These are phyloP conservation scores for Leccinellum albellum DNA, from an alignment of 768 basidiomycete genomes.

Conservation along the genomic window DNA sequence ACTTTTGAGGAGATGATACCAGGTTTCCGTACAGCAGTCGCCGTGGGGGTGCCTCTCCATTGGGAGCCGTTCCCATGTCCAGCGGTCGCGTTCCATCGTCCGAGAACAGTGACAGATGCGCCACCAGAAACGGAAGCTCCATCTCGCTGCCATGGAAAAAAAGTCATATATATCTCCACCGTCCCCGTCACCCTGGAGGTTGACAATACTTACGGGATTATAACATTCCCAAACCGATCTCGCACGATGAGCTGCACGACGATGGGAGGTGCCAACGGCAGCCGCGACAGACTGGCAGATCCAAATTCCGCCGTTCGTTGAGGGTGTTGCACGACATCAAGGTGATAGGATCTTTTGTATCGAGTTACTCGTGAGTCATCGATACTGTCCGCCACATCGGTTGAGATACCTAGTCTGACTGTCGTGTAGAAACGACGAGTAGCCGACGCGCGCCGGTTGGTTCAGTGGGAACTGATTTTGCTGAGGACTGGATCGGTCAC, in stretches of 20 bases:
- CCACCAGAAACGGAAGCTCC: constrained; percentile 85
- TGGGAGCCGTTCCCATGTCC: constrained; percentile 59
- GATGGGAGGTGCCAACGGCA: constrained; percentile 81
- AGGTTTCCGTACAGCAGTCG: constrained; percentile 80
- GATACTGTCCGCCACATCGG: constrained; percentile 8
- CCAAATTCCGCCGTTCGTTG: constrained; percentile 80
- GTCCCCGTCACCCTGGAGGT: constrained; percentile 14
- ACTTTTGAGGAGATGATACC: constrained; percentile 74
- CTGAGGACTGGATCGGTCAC: constrained; percentile 33
- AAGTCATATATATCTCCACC: constrained; percentile 21
- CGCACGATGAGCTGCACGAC: constrained; percentile 76
- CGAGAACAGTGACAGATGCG: constrained; percentile 72
- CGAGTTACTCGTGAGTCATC: constrained; percentile 16
- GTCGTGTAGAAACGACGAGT: constrained; percentile 55
- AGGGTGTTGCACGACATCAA: constrained; percentile 86
- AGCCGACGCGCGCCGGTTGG: constrained; percentile 49
- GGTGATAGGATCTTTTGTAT: constrained; percentile 59
- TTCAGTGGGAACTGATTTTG: constrained; percentile 35
- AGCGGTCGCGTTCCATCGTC: constrained; percentile 61
- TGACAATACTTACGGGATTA: constrained; percentile 67
- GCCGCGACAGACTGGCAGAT: constrained; percentile 64
- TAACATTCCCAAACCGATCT: constrained; percentile 64
- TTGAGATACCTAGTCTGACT: constrained; percentile 48
- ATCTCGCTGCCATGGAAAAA: constrained; percentile 54
- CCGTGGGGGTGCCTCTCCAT: constrained; percentile 41